A percentile compares a stretch with the other conserved stretches of the same genome.
Evolutionary conservation across 2,329 filamentous ascomycete species (phyloP).

Genomic region (Aureobasidium melanogenum): DNA sequence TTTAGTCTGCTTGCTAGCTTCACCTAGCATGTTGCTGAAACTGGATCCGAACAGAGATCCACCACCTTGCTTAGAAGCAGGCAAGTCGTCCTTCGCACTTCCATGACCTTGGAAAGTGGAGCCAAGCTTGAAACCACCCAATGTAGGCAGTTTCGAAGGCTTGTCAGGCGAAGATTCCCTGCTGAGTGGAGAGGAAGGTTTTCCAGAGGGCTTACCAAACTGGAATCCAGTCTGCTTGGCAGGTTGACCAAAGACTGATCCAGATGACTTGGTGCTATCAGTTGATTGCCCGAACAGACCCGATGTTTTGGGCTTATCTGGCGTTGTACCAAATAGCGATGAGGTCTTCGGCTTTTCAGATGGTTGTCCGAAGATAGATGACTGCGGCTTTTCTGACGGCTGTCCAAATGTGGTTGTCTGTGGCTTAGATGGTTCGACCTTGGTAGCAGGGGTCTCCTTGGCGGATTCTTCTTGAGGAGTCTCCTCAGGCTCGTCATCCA

Average conservation of each 20-base stretch:
- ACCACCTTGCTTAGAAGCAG: constrained; percentile 34
- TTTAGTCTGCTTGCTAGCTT: constrained; percentile 29
- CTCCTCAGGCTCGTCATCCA: constrained; percentile 12
- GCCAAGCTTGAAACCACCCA: constrained; percentile 54
- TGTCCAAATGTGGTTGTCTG: background rate
- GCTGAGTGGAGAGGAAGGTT: constrained; percentile 12
- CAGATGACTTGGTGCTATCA: background rate
- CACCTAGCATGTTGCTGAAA: constrained; percentile 24
- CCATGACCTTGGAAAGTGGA: constrained; percentile 60
- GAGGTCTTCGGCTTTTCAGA: background rate
- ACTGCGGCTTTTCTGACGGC: background rate
- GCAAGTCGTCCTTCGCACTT: constrained; percentile 50
- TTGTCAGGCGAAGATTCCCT: constrained; percentile 12
- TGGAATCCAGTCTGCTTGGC: constrained; percentile 8
- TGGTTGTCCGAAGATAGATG: background rate
- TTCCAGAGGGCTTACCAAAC: constrained; percentile 16
- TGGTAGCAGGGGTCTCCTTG: background rate
- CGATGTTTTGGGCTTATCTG: background rate
- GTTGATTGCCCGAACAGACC: background rate
- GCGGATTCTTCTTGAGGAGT: background rate
- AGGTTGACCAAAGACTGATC: background rate
- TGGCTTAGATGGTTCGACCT: background rate
- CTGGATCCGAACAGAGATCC: constrained; percentile 24
- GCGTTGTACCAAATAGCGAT: background rate
- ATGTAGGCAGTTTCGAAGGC: constrained; percentile 25